These are phyloP conservation scores for Trypanosomatidae sp. DNA, from an alignment of 208 protist species.

Conservation along the genomic window DNA sequence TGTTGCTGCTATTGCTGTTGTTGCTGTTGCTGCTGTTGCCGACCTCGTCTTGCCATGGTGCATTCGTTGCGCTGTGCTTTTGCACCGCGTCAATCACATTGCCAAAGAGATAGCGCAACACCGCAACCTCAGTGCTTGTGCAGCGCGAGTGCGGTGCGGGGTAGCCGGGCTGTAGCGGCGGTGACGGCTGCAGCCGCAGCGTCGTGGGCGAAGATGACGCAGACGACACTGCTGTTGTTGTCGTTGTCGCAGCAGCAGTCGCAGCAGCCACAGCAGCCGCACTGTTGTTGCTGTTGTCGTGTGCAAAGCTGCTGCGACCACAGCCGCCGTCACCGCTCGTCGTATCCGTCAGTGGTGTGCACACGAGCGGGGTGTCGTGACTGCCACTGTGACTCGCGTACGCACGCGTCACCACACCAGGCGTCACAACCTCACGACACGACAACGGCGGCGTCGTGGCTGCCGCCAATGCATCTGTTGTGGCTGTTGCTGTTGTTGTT, in stretches of 20 bases:
- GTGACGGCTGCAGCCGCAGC: too few species aligned
- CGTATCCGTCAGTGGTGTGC: too few species aligned
- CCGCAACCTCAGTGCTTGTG: conserved; percentile 18
- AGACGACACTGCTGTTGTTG: too few species aligned
- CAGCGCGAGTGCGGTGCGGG: conserved; percentile 26
- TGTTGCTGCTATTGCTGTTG: background rate
- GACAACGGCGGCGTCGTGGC: background rate
- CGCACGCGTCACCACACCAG: too few species aligned
- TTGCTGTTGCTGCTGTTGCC: background rate
- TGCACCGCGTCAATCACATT: conserved; percentile 29
- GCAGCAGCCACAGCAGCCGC: too few species aligned
- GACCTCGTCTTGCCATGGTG: conserved; percentile 12
- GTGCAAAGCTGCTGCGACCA: too few species aligned
- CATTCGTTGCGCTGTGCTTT: conserved; percentile 23
- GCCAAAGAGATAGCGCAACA: conserved; percentile 45
- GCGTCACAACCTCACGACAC: too few species aligned
- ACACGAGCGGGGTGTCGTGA: too few species aligned
- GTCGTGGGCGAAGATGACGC: background rate
- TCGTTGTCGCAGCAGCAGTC: too few species aligned
- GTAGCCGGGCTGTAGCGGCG: conserved; percentile 14
- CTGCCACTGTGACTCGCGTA: too few species aligned
- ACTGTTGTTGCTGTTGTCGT: too few species aligned
- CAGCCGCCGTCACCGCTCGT: too few species aligned
- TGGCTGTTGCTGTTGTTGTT: background rate
- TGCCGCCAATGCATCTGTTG: background rate